Evolutionary conservation across 2,329 filamentous ascomycete genomes (phyloP).

Genomic region (Aureobasidium pullulans): DNA sequence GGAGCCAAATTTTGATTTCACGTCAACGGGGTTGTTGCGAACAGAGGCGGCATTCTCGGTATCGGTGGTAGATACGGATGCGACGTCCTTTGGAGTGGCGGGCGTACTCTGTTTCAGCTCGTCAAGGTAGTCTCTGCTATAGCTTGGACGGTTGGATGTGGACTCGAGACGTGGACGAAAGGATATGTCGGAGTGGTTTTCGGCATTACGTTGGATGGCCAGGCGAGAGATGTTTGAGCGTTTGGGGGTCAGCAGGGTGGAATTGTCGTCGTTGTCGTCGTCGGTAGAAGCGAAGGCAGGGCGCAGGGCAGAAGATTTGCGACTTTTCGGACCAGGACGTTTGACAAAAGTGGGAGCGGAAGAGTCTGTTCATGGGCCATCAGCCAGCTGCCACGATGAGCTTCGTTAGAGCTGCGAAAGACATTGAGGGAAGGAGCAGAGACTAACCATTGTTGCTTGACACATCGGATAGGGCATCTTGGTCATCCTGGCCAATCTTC

Average conservation of each 20-base stretch:
- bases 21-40: conserved; percentile 35
- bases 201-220: conserved; percentile 60
- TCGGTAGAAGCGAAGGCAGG: conserved; percentile 66
- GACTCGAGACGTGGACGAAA: conserved; percentile 46
- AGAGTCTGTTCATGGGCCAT: conserved; percentile 14
- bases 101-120: conserved; percentile 82
- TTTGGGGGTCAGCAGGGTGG: conserved; percentile 53
- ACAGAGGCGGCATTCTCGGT: conserved; percentile 38
- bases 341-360: conserved; percentile 44
- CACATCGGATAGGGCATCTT: conserved; percentile 39
- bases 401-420: conserved; percentile 23
- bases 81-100: conserved; percentile 63
- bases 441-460: conserved; percentile 37
- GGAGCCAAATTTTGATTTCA: conserved; percentile 51
- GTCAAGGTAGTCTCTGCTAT: conserved; percentile 78
- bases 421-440: neutral
- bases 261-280: conserved; percentile 43
- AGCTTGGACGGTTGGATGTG: conserved; percentile 61
- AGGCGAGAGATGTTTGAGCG: conserved; percentile 55
- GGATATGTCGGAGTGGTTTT: conserved; percentile 46
- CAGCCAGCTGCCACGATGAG: conserved; percentile 19
- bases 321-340: conserved; percentile 45
- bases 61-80: conserved; percentile 24
- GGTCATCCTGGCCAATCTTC: conserved; percentile 66
- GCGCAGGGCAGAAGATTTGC: conserved; percentile 67